A percentile compares a stretch with the other conserved stretches of the same genome.
These are phyloP conservation scores for Eucalyptus viminalis DNA, from an alignment of 345 rosid species.

Conservation along the genomic window DNA sequence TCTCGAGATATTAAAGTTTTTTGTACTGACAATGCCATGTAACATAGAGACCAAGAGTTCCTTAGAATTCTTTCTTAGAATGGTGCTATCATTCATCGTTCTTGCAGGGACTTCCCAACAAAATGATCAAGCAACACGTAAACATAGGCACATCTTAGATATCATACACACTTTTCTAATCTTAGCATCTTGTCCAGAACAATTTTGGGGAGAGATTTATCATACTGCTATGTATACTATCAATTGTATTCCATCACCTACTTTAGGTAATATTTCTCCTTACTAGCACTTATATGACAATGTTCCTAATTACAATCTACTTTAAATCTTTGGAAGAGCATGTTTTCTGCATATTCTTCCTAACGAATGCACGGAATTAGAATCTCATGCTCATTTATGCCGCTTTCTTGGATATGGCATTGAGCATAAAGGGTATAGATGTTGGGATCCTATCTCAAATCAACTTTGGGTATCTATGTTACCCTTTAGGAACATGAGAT, in stretches of 20 bases:
- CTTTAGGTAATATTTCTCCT: not conserved
- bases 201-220: too few species aligned
- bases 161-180: too few species aligned
- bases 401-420: not conserved
- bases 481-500: too few species aligned
- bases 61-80: not conserved
- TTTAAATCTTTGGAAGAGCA: too few species aligned
- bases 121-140: accelerated
- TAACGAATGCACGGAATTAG: not conserved
- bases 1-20: too few species aligned
- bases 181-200: not conserved
- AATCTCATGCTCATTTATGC: not conserved
- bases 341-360: not conserved
- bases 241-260: not conserved
- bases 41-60: not conserved
- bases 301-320: not conserved
- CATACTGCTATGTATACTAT: too few species aligned
- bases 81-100: not conserved
- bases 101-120: too few species aligned
- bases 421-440: too few species aligned
- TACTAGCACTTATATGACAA: not conserved
- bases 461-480: too few species aligned
- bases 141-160: too few species aligned
- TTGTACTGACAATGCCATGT: not conserved
- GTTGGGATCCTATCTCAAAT: too few species aligned